Evolutionary conservation across 805 yeast genomes (phyloP).

Genomic region (Cyberlindnera amylophila): DNA sequence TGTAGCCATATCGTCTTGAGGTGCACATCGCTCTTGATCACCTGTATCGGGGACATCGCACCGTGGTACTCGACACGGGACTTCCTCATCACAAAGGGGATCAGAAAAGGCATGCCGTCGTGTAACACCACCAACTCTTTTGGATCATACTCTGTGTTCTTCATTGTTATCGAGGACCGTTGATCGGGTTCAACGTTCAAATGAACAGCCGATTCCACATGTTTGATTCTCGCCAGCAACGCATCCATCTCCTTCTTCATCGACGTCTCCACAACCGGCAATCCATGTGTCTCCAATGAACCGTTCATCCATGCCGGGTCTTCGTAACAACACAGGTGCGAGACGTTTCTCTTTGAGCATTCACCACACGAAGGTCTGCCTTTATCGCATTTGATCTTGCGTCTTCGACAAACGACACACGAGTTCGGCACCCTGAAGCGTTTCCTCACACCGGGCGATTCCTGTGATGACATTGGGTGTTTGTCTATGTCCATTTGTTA

Average conservation of each 20-base stretch:
- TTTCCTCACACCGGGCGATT: slow-evolving; percentile 1
- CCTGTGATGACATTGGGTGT: neutral
- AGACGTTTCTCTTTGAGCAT: slow-evolving; percentile 52
- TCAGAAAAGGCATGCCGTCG: slow-evolving; percentile 36
- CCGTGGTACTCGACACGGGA: slow-evolving; percentile 45
- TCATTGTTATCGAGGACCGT: too few species aligned
- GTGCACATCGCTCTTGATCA: slow-evolving; percentile 43
- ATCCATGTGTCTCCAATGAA: neutral
- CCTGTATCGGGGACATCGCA: slow-evolving; percentile 45
- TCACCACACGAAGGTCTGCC: slow-evolving; percentile 50
- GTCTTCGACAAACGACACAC: slow-evolving; percentile 43
- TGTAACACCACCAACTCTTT: slow-evolving; percentile 40
- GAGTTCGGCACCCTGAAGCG: slow-evolving; percentile 38
- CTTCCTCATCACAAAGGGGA: slow-evolving; percentile 33
- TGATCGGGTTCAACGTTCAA: too few species aligned
- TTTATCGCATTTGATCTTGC: slow-evolving; percentile 45
- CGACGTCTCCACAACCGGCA: neutral
- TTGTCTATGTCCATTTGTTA: neutral
- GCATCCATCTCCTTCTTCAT: neutral
- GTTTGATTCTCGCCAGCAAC: slow-evolving; percentile 3
- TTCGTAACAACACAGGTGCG: slow-evolving; percentile 16
- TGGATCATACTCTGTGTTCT: too few species aligned
- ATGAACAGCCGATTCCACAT: slow-evolving; percentile 5
- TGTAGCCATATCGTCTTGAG: slow-evolving; percentile 32
- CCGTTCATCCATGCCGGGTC: slow-evolving; percentile 11